phyloP scores from a whole-genome alignment of 163 green algal species.

The Scenedesmus sp. region DNA sequence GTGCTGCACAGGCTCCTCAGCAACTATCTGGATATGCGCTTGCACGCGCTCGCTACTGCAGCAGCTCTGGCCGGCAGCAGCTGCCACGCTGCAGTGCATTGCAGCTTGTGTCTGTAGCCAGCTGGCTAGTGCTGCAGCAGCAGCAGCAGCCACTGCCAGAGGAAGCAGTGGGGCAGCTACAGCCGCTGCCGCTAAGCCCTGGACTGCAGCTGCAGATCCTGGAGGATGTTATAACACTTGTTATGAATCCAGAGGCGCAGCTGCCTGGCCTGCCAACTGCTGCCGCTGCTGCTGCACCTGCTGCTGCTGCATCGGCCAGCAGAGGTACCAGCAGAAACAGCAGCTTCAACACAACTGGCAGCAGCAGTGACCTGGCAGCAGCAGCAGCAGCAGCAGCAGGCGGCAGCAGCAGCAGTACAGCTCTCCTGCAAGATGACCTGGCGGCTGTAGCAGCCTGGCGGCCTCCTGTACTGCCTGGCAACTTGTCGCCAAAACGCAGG shows the following conservation, averaged over 20 bases:
- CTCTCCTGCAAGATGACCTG: conserved; percentile 37
- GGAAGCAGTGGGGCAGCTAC: conserved; percentile 23
- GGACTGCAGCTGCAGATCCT: conserved; percentile 40
- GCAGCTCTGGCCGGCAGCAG: conserved; percentile 31
- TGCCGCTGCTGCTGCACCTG: conserved; percentile 16
- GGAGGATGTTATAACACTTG: conserved; percentile 30
- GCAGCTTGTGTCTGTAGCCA: conserved; percentile 16
- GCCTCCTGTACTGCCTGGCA: conserved; percentile 31
- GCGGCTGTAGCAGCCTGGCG: conserved; percentile 37
- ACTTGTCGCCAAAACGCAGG: conserved; percentile 1
- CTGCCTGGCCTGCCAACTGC: not conserved
- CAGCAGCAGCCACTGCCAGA: conserved; percentile 46
- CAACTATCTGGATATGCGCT: not conserved
- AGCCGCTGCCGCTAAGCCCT: conserved; percentile 20
- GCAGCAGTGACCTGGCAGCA: not conserved
- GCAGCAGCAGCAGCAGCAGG: conserved; percentile 8
- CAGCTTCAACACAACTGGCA: conserved; percentile 14
- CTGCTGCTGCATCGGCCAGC: conserved; percentile 15
- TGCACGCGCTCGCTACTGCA: conserved; percentile 3
- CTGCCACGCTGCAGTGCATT: conserved; percentile 10
- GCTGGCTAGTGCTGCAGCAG: conserved; percentile 35
- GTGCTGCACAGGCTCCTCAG: not conserved
- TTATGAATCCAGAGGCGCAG: conserved; percentile 24
- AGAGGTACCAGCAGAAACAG: conserved; percentile 23
- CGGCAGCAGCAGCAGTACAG: not conserved